phyloP scores from a whole-genome alignment of 1,139 yeast genomes.

The Fermentozyma sake region DNA sequence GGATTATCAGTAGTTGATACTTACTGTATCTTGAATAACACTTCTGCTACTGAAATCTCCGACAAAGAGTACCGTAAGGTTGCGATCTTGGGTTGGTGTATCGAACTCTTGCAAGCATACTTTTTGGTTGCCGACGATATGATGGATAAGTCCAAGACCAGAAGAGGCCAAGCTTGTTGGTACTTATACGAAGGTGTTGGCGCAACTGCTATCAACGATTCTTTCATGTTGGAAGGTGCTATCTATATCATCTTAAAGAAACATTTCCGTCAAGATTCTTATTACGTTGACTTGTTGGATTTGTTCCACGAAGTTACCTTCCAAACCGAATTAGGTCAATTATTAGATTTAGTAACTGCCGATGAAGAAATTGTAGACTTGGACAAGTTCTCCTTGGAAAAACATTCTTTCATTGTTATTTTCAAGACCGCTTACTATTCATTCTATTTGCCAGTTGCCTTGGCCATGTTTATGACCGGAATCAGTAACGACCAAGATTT shows the following conservation, averaged over 20 bases:
- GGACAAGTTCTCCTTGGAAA: conserved; percentile 76
- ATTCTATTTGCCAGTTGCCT: conserved; percentile 94
- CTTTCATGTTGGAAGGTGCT: conserved; percentile 95
- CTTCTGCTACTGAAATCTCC: conserved; percentile 52
- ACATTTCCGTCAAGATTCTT: conserved; percentile 75
- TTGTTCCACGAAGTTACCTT: conserved; percentile 92
- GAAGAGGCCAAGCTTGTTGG: conserved; percentile 99
- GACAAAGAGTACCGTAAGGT: conserved; percentile 74
- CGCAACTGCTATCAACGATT: conserved; percentile 93
- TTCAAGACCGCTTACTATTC: conserved; percentile 98
- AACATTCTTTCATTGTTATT: conserved; percentile 92
- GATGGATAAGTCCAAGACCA: conserved; percentile 95
- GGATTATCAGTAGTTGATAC: conserved; percentile 96
- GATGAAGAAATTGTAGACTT: conserved; percentile 94
- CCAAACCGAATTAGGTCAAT: conserved; percentile 97
- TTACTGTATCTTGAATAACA: conserved; percentile 70
- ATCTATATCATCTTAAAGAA: conserved; percentile 85
- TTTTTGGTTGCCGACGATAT: conserved; percentile 98
- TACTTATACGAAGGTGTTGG: conserved; percentile 76
- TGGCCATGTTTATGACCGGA: conserved; percentile 94
- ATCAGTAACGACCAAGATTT: conserved; percentile 65
- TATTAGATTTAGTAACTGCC: conserved; percentile 91
- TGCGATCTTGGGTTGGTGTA: conserved; percentile 92
- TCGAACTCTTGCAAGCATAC: conserved; percentile 93
- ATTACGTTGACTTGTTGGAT: conserved; percentile 88